phyloP scores from a whole-genome alignment of 352 stramenopile genomes.

The Pilasporangium apinafurcum region DNA sequence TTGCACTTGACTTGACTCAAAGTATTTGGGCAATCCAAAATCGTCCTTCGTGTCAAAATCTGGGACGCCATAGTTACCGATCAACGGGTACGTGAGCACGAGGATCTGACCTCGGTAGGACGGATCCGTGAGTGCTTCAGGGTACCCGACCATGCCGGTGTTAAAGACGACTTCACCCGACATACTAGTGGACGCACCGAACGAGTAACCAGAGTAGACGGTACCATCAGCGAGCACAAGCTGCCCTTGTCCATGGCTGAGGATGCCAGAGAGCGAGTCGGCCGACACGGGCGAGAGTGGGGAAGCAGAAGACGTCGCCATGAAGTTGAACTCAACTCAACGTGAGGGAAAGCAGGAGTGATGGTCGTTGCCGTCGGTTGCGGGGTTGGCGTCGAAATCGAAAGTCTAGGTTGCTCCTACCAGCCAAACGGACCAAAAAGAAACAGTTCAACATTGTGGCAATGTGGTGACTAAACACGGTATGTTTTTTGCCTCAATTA shows the following conservation, averaged over 20 bases:
- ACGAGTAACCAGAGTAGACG: conserved; percentile 84
- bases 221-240: conserved; percentile 86
- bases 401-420: conserved; percentile 24
- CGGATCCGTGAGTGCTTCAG: conserved; percentile 97
- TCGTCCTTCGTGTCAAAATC: conserved; percentile 86
- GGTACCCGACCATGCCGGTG: conserved; percentile 99
- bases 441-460: not conserved
- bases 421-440: not conserved
- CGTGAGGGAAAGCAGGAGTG: conserved; percentile 5
- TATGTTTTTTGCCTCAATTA: not conserved
- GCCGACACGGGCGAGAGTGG: conserved; percentile 47
- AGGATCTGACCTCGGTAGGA: conserved; percentile 97
- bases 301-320: conserved; percentile 21
- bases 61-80: conserved; percentile 98
- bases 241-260: conserved; percentile 37
- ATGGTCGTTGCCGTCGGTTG: conserved; percentile 15
- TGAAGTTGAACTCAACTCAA: conserved; percentile 20
- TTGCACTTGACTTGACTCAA: conserved; percentile 95
- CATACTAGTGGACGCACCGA: conserved; percentile 87
- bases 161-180: conserved; percentile 98
- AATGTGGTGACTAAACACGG: conserved; percentile 9
- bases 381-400: conserved; percentile 25
- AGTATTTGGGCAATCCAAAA: conserved; percentile 92
- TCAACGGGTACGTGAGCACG: conserved; percentile 94
- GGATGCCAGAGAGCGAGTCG: conserved; percentile 25